Evolutionary conservation across 1,139 yeast genomes (phyloP), one percentile per base, ranked within the genome.

Genomic region (Taiozyma sp.): DNA sequence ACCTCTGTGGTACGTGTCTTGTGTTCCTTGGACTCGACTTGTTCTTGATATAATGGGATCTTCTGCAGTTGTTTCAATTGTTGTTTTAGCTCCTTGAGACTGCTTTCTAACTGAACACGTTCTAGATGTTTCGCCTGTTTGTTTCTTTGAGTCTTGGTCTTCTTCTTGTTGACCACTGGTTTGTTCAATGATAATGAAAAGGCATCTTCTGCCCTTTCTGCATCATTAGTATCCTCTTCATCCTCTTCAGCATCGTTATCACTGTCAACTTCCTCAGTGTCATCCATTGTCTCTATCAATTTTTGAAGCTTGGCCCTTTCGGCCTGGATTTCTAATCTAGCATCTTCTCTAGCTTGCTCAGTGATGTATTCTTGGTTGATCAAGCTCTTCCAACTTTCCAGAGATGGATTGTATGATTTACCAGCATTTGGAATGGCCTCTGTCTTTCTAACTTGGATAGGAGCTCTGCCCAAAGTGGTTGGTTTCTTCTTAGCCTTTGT

Each of bases 361-460:
- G 74, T 72, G 49, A 68, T 75, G 60, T 77, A 85, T 68, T 90
- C 97, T 53, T 75, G 73, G 53, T 80, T 73, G 51, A 93, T 79
- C 60, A 91, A 74, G 32, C 71, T 72, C 62, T 82, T 81, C 99
- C 99, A 93, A 37, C 88, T 81, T 53, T 85, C 87, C 56, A 85
- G 73, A 14, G 95, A 79, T 37, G 99, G 99, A 65, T 93, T 93
- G 65, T 93, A 93, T 3, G 98, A 91, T 67, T 87, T 87, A 50
- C 99, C 99, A 2, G 85, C 93, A 61, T 84, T 85, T 21, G 93
- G 89, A 7, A 83, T 54, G 8, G 63, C 69, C 26, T 80, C 83
- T 7, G 75, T 67, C 24, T 77, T 74, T 57, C 69, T 72, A 46
- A 79, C 74, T 26, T 65, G 62, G 30, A 83, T 68, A 1, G 96